Conservation (phyloP, 257 asterid genomes). For the Primulina eburnea region DNA sequence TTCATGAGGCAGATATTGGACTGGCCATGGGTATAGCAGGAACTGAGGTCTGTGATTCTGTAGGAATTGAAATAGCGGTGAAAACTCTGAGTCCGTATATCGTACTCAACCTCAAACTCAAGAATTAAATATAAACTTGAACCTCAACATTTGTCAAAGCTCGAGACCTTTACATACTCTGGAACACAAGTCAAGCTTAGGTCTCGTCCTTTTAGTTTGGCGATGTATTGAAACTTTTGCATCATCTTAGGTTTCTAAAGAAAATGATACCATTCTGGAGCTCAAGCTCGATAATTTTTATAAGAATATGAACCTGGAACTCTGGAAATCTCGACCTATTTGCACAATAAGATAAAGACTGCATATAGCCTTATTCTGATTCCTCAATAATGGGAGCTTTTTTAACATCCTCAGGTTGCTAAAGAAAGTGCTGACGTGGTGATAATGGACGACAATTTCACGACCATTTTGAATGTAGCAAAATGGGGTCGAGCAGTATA, state of each 20-base stretch:
- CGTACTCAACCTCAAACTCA: neutral
- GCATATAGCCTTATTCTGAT: neutral
- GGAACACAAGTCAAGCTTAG: too few relatives aligned
- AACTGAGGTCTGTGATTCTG: slow-evolving; percentile 40
- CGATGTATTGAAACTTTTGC: neutral
- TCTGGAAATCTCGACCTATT: neutral
- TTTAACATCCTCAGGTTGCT: neutral
- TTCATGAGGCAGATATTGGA: slow-evolving; percentile 59
- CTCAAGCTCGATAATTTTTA: neutral
- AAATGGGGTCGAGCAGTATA: neutral
- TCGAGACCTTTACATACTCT: neutral
- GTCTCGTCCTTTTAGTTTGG: too few relatives aligned
- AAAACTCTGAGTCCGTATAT: neutral
- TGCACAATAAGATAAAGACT: neutral
- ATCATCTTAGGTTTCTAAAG: neutral
- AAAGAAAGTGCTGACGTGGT: slow-evolving; percentile 1
- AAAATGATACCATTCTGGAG: neutral
- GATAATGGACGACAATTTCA: neutral
- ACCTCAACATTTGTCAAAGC: neutral
- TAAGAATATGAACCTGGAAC: neutral
- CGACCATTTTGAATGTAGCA: neutral
- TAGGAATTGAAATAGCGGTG: neutral
- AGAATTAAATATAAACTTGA: neutral
- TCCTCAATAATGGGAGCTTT: neutral
- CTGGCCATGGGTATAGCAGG: slow-evolving; percentile 65